Conservation (phyloP, 1,139 yeast species). For the Petasospora rhodanensis region DNA sequence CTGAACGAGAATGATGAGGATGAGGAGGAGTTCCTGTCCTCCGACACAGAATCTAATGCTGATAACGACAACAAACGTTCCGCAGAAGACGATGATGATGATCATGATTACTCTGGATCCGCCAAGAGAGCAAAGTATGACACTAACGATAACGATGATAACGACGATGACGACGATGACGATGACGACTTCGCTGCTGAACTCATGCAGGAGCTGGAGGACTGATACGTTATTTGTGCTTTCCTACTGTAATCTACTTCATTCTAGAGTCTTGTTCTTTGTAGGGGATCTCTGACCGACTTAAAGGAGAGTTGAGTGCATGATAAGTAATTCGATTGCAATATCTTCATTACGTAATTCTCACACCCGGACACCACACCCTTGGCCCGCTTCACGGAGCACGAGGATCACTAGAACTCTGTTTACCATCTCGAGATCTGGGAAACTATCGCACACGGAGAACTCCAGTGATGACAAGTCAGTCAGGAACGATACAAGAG, state of each 20-base stretch:
- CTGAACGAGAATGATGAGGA: slow-evolving; percentile 28
- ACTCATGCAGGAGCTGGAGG: slow-evolving; percentile 20
- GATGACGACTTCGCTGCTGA: slow-evolving; percentile 24
- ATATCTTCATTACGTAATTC: background rate
- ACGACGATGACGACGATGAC: slow-evolving; percentile 15
- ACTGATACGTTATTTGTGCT: background rate
- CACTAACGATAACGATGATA: slow-evolving; percentile 3
- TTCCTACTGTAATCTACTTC: no score
- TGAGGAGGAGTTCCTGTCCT: slow-evolving; percentile 18
- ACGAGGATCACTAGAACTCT: no score
- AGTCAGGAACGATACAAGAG: no score
- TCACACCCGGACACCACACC: background rate
- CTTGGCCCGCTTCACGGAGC: no score
- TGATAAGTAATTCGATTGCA: no score
- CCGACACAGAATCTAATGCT: slow-evolving; percentile 27
- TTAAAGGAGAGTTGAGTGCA: no score
- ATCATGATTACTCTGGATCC: slow-evolving; percentile 1
- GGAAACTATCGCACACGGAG: no score
- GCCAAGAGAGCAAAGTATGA: slow-evolving; percentile 7
- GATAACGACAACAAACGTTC: slow-evolving; percentile 24
- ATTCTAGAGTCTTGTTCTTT: no score
- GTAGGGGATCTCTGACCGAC: no score
- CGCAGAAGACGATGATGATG: slow-evolving; percentile 16
- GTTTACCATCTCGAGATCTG: no score
- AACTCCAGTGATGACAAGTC: no score